Conservation (phyloP, 257 asterid species). For the Craterostigma plantagineum region DNA sequence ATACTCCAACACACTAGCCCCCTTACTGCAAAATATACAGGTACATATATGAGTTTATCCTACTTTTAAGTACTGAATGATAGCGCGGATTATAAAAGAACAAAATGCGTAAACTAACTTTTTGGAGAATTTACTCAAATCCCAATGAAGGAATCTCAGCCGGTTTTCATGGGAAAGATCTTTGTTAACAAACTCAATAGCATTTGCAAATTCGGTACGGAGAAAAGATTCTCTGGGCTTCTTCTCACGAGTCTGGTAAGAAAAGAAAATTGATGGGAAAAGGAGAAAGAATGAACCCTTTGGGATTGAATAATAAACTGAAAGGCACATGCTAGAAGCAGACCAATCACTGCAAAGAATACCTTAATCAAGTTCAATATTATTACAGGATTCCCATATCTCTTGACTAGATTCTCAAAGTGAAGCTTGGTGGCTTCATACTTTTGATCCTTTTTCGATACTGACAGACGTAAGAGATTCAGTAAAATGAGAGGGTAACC, state of each 20-base stretch:
- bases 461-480: slow-evolving; percentile 22
- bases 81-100: slow-evolving; percentile 4
- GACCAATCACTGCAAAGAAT: slow-evolving; percentile 3
- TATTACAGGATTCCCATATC: slow-evolving; percentile 90
- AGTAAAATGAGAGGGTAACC: slow-evolving; percentile 6
- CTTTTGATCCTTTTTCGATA: slow-evolving; percentile 54
- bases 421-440: slow-evolving; percentile 89
- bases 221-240: slow-evolving; percentile 87
- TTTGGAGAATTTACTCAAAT: slow-evolving; percentile 61
- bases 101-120: slow-evolving; percentile 19
- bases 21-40: slow-evolving; percentile 31
- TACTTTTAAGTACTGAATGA: slow-evolving; percentile 1
- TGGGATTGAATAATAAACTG: not conserved
- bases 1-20: slow-evolving; percentile 41
- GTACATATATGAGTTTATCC: slow-evolving; percentile 3
- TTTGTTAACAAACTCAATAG: slow-evolving; percentile 59
- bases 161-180: slow-evolving; percentile 44
- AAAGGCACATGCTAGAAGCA: not conserved
- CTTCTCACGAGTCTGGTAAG: slow-evolving; percentile 67
- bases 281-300: not conserved
- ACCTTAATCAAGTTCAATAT: slow-evolving; percentile 90
- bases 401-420: slow-evolving; percentile 65
- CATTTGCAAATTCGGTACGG: slow-evolving; percentile 67
- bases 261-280: slow-evolving; percentile 6
- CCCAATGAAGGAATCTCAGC: slow-evolving; percentile 94